Evolutionary conservation across 1,139 yeast genomes (phyloP), one percentile per base, ranked within the genome.

Genomic region (Protomyces inouyei): DNA sequence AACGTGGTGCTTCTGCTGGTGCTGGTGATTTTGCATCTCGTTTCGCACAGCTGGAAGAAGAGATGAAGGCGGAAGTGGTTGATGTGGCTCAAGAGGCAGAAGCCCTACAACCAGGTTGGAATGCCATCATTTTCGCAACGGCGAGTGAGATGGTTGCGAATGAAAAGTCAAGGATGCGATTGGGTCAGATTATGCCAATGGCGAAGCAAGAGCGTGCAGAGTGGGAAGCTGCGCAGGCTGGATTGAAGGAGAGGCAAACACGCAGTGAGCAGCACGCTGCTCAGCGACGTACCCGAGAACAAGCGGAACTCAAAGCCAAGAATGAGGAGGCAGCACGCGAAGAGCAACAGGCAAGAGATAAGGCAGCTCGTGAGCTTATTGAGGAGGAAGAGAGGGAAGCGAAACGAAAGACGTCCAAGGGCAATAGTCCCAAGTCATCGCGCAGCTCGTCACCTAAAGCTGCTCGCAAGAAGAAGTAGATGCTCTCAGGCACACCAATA

Each of bases 1-100:
- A 92, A 72, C 85, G 84, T 64, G 98, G 98, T 0, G 48, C 48
- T 4, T 18, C 48, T 18, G 48, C 48, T 21, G 84, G 92, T 40
- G 85, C 93, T 68, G 97, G 97, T 43, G 95, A 88, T 66, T 79
- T 88, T 55, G 88, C 83, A 81, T 87, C 87, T 73, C 86, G 95
- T 71, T 91, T 82, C 75, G 86, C 85, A 70, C 81, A 90, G 61
- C 91, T 90, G 70, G 83, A 83, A 68, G 89, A 90, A 75, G 75
- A 90, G 68, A 87, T 87, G 71, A 95, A 91, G 72, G 73, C 87
- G 38, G 98, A 93, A 73, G 78, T 93, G 70, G 83, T 85, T 73
- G 92, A 87, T 65, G 81, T 91, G 64, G 86, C 88, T n/a, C 77
- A 75, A 65, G 97, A 90, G 75, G 89, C 95, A 57, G 91, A 89